Evolutionary conservation across 768 basidiomycete species (phyloP), one percentile per base, ranked within the genome.

Genomic region (Lactifluus subvellereus): DNA sequence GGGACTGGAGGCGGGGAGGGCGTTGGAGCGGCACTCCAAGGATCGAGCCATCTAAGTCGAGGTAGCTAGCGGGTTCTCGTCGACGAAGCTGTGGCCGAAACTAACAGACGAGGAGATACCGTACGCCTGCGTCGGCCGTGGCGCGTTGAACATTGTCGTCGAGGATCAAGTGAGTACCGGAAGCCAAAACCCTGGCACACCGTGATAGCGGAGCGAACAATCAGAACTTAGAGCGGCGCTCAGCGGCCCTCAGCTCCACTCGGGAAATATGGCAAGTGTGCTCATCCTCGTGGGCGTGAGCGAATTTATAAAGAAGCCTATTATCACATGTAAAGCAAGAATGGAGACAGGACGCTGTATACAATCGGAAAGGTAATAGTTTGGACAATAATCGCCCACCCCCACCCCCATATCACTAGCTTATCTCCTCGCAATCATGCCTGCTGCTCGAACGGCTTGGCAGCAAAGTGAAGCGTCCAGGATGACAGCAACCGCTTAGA

Each of bases 391-490:
- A 32, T 54, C 18, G 7, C 37, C 42, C 40, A 22, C 22, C 35
- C 56, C 52, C 27, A 27, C 42, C 33, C 40, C 27, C 9, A 27
- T 8, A 9, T 32, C 56, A 37, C 27, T 16, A 56, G 43, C 61
- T 38, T 35, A 32, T 61, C 22, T 20, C 50, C 38, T 22, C 27
- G 20, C 13, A 10, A 57, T 67, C 59, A 65, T 13, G 49, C 43
- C 42, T 65, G 52, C 38, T 68, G 47, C 33, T 68, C 71, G 22
- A 79, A 79, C 71, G 77, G 78, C 77, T 90, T 91, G 32, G 84
- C 88, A 37, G 89, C 89, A 70, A 93, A 94, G 78, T 98, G 94
- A 72, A 98, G 79, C 38, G 94, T 96, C 96, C 96, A 98, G 61
- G 87, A 89, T 32, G 86, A 84, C 60, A 98, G 76, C 42, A 98